Percentiles rank a stretch among this genome's conserved stretches.
phyloP scores from a whole-genome alignment of 2,329 filamentous ascomycete species.

The Apiospora marii region DNA sequence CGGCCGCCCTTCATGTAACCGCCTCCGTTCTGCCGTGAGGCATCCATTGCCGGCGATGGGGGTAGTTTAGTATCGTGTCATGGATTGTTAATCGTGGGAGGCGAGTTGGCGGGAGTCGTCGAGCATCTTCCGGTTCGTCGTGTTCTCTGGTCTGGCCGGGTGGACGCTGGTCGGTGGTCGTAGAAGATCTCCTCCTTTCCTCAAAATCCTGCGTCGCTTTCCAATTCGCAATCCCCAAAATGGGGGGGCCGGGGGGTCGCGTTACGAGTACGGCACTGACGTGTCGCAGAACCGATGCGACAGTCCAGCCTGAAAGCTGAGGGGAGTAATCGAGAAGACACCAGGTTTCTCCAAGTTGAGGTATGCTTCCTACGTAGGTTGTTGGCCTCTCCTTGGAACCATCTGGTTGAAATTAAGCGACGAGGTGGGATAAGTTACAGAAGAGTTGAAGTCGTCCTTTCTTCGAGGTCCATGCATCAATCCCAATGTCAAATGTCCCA shows the following conservation, averaged over 20 bases:
- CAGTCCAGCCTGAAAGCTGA: constrained; percentile 7
- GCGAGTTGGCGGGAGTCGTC: background rate
- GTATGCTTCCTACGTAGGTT: constrained; percentile 8
- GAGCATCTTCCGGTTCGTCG: constrained; percentile 14
- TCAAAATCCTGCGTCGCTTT: constrained; percentile 7
- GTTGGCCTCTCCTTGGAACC: background rate
- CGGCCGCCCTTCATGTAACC: constrained; percentile 36
- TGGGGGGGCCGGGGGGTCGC: background rate
- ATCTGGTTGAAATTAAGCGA: background rate
- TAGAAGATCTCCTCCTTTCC: background rate
- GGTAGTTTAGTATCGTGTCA: constrained; percentile 24
- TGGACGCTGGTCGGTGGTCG: background rate
- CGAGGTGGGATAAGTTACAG: background rate
- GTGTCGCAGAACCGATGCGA: constrained; percentile 13
- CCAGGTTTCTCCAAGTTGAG: background rate
- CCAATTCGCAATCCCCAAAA: constrained; percentile 17
- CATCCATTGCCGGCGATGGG: constrained; percentile 26
- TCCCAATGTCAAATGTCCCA: constrained; percentile 1
- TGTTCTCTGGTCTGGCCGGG: background rate
- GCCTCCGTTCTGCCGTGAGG: constrained; percentile 28
- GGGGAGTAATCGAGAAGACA: background rate
- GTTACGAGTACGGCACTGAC: constrained; percentile 10
- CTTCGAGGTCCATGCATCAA: constrained; percentile 17
- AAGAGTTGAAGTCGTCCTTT: constrained; percentile 6
- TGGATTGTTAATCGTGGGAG: constrained; percentile 9